phyloP scores from a whole-genome alignment of 73 alveolate species.

The Paramecium sexaurelia region DNA sequence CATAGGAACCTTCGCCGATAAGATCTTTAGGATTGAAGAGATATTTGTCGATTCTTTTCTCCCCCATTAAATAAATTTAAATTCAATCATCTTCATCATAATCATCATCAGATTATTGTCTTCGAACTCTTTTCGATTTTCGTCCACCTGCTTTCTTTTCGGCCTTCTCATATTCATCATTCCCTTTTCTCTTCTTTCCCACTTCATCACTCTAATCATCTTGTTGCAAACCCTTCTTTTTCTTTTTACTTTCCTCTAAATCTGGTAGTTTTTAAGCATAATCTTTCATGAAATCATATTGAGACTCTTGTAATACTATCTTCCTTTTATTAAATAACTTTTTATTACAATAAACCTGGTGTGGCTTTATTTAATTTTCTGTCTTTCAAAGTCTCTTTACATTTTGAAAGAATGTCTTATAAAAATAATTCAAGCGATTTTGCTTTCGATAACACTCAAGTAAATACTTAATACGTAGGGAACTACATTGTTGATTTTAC shows the following conservation, averaged over 20 bases:
- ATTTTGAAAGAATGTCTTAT: neutral
- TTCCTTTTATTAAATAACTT: neutral
- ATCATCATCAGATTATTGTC: conserved; percentile 52
- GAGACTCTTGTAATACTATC: conserved; percentile 27
- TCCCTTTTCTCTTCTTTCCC: neutral
- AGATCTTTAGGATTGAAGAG: conserved; percentile 56
- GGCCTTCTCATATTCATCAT: neutral
- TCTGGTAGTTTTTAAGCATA: conserved; percentile 23
- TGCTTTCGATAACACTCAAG: neutral
- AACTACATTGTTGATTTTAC: conserved; percentile 53
- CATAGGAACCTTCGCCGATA: conserved; percentile 70
- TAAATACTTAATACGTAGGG: conserved; percentile 43
- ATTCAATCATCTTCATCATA: conserved; percentile 27
- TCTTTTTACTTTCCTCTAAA: conserved; percentile 32
- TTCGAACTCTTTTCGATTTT: conserved; percentile 31
- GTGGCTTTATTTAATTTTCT: conserved; percentile 36
- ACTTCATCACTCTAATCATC: neutral
- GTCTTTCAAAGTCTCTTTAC: conserved; percentile 1
- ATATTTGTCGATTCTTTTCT: conserved; percentile 56
- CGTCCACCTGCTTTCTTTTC: conserved; percentile 18
- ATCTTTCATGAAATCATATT: conserved; percentile 53
- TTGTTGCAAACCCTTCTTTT: neutral
- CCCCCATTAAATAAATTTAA: conserved; percentile 52
- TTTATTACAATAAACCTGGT: conserved; percentile 49
- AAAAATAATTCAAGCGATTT: conserved; percentile 44